Percentiles rank a stretch among this genome's conserved stretches.
Conservation (phyloP, 2,329 filamentous ascomycete genomes). For the Purpureocillium takamizusanense region DNA sequence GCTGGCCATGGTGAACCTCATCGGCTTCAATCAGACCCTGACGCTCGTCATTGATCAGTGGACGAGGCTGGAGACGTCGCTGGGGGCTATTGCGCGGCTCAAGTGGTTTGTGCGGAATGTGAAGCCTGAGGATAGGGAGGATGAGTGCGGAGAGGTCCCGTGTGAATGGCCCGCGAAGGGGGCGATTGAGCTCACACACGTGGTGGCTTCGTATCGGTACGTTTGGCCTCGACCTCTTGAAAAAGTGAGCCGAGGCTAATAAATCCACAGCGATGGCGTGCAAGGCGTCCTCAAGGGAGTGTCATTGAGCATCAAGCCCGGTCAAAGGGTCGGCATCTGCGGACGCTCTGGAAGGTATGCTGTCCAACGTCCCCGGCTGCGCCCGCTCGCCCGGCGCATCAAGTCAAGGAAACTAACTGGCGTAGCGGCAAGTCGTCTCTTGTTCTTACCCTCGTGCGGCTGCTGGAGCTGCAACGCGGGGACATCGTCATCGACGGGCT, state of each 20-base stretch:
- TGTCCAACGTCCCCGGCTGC: background rate
- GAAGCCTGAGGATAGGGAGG: slow-evolving; percentile 15
- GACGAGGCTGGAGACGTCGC: slow-evolving; percentile 26
- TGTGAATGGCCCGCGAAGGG: slow-evolving; percentile 18
- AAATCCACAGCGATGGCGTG: slow-evolving; percentile 10
- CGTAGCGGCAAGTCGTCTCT: slow-evolving; percentile 42
- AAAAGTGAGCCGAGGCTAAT: background rate
- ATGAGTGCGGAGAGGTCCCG: slow-evolving; percentile 2
- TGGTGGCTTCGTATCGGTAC: slow-evolving; percentile 18
- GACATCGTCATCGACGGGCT: slow-evolving; percentile 33
- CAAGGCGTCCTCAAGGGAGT: slow-evolving; percentile 8
- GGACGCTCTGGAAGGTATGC: slow-evolving; percentile 34
- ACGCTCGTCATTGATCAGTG: slow-evolving; percentile 21
- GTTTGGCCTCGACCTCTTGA: too few species aligned
- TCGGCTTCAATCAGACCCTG: slow-evolving; percentile 19
- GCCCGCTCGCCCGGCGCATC: too few species aligned
- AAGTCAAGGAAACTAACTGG: too few species aligned
- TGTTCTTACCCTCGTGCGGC: slow-evolving; percentile 34
- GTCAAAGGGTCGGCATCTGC: slow-evolving; percentile 39
- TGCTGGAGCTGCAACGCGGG: slow-evolving; percentile 30
- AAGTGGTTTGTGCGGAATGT: slow-evolving; percentile 19
- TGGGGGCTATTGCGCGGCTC: slow-evolving; percentile 25
- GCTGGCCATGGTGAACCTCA: slow-evolving; percentile 17
- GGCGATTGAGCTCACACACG: slow-evolving; percentile 14
- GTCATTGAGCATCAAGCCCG: slow-evolving; percentile 16